These are phyloP conservation scores for Nymphaea colorata DNA, from an alignment of 164 flowering plant species.

Conservation along the genomic window DNA sequence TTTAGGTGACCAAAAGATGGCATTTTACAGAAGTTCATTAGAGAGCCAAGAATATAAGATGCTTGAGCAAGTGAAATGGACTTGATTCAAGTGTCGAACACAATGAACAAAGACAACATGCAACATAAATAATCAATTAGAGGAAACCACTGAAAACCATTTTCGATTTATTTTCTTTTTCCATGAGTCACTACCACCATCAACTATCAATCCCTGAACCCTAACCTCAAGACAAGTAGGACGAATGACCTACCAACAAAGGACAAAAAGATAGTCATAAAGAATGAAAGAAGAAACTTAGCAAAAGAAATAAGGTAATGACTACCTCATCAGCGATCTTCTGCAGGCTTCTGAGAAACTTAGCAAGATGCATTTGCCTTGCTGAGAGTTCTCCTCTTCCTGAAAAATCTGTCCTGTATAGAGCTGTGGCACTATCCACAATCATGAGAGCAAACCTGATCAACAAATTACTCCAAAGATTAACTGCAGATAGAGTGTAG, in stretches of 20 bases:
- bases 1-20: no score
- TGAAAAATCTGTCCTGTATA: constrained; percentile 82
- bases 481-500: no score
- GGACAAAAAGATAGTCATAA: neutral
- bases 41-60: no score
- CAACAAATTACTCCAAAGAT: neutral
- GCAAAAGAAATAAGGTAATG: neutral
- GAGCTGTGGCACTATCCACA: constrained; percentile 92
- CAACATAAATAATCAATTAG: no score
- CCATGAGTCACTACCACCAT: no score
- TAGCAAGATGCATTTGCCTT: constrained; percentile 60
- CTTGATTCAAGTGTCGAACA: no score
- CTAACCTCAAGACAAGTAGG: neutral
- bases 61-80: no score
- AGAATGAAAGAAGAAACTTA: neutral
- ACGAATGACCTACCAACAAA: neutral
- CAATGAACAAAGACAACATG: no score
- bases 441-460: constrained; percentile 84
- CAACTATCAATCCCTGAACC: no score
- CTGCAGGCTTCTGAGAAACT: constrained; percentile 52
- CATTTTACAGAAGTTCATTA: no score
- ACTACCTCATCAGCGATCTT: constrained; percentile 91
- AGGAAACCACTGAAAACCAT: no score
- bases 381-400: constrained; percentile 98
- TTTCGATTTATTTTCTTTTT: no score